A percentile compares a stretch with the other conserved stretches of the same genome.
These are phyloP conservation scores for Wickerhamiella cacticola DNA, from an alignment of 805 yeast genomes.

Conservation along the genomic window DNA sequence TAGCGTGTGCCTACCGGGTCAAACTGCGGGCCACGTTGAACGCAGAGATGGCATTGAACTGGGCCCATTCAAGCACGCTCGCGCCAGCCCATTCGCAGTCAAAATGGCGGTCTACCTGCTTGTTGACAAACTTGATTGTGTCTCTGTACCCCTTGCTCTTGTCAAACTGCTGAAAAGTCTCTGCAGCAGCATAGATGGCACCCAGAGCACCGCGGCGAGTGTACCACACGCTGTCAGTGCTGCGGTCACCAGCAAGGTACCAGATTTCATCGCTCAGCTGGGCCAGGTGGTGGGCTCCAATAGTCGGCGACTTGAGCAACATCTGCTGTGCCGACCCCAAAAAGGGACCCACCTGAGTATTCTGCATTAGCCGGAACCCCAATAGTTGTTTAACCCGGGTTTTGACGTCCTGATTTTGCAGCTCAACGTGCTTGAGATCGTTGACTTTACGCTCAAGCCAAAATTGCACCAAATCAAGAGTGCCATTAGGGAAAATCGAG, in stretches of 20 bases:
- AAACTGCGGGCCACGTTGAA: constrained; percentile 63
- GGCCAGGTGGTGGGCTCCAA: constrained; percentile 56
- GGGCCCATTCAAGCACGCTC: constrained; percentile 61
- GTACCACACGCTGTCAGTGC: constrained; percentile 84
- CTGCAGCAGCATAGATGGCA: constrained; percentile 55
- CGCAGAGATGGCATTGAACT: constrained; percentile 52
- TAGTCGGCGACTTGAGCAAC: constrained; percentile 43
- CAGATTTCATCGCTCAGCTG: constrained; percentile 73
- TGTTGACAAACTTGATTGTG: constrained; percentile 54
- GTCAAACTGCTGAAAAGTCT: constrained; percentile 72
- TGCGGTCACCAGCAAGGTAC: constrained; percentile 62
- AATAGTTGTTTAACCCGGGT: constrained; percentile 33
- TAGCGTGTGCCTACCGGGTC: constrained; percentile 15
- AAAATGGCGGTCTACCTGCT: constrained; percentile 43
- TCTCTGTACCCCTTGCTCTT: constrained; percentile 40
- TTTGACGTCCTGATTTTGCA: neutral
- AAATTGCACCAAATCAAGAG: constrained; percentile 42
- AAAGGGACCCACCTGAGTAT: constrained; percentile 25
- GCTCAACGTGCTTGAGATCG: constrained; percentile 26
- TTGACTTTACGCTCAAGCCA: constrained; percentile 36
- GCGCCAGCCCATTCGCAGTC: constrained; percentile 48
- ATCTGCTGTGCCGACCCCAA: constrained; percentile 41
- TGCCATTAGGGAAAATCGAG: constrained; percentile 32
- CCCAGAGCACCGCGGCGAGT: constrained; percentile 66
- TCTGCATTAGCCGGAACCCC: constrained; percentile 34